Conservation (phyloP, 306 rosid genomes). For the Prunus campanulata region DNA sequence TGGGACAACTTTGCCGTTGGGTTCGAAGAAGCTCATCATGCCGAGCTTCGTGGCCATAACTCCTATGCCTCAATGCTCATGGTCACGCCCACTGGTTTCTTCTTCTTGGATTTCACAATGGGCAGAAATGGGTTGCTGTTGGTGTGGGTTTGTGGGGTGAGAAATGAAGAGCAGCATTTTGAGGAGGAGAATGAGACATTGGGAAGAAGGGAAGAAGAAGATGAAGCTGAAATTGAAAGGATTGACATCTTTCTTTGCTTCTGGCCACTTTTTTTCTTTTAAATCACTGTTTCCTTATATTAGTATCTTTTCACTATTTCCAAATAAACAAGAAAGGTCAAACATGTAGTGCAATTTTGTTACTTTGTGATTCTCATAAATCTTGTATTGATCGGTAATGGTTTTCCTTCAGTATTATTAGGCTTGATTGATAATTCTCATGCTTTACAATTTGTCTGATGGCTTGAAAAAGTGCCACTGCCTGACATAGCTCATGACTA, state of each 20-base stretch:
- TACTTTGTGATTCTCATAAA: too few species aligned
- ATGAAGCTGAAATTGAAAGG: slow-evolving; percentile 16
- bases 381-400: too few species aligned
- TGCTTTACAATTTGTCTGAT: too few species aligned
- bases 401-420: too few species aligned
- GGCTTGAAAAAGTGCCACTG: too few species aligned
- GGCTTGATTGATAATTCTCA: too few species aligned
- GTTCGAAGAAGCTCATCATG: slow-evolving; percentile 85
- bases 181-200: slow-evolving; percentile 7
- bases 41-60: slow-evolving; percentile 94
- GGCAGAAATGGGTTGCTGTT: slow-evolving; percentile 18
- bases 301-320: too few species aligned
- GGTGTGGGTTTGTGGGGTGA: not conserved
- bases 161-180: not conserved
- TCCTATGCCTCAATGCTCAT: slow-evolving; percentile 82
- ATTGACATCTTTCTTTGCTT: slow-evolving; percentile 18
- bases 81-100: slow-evolving; percentile 18
- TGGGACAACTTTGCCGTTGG: slow-evolving; percentile 69
- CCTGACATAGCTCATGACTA: too few species aligned
- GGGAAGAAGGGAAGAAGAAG: slow-evolving; percentile 12
- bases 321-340: too few species aligned
- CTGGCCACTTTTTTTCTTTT: too few species aligned
- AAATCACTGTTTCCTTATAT: too few species aligned
- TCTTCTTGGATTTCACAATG: not conserved
- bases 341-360: too few species aligned